A percentile compares a stretch with the other conserved stretches of the same genome.
phyloP scores from a whole-genome alignment of 352 stramenopile species.

The Globisporangium yorkense region DNA sequence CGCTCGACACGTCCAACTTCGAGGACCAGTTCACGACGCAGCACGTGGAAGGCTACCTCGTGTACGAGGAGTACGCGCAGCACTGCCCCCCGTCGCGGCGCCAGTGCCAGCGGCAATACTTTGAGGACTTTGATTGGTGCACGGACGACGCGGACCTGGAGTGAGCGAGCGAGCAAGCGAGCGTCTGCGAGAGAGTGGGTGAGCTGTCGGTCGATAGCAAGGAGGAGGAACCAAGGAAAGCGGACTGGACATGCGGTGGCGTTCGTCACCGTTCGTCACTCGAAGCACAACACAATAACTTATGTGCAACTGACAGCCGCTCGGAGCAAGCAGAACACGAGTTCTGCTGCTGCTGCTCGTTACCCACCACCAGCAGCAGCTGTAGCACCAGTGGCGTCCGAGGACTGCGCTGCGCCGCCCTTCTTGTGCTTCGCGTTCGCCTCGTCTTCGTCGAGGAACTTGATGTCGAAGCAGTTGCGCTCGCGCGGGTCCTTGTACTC shows the following conservation, averaged over 20 bases:
- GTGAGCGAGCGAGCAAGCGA: background rate
- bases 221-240: background rate
- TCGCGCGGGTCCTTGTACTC: slow-evolving; percentile 80
- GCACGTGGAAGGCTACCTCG: slow-evolving; percentile 50
- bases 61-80: slow-evolving; percentile 46
- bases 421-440: slow-evolving; percentile 33
- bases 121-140: slow-evolving; percentile 79
- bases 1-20: slow-evolving; percentile 69
- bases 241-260: too few species aligned
- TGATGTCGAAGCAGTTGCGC: slow-evolving; percentile 79
- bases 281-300: background rate
- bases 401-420: background rate
- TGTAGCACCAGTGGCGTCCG: background rate
- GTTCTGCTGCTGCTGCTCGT: background rate
- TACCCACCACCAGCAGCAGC: background rate
- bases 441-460: slow-evolving; percentile 75
- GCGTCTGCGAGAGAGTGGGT: too few species aligned
- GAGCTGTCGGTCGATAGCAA: too few species aligned
- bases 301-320: background rate
- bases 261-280: background rate
- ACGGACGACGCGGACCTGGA: slow-evolving; percentile 40
- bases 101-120: slow-evolving; percentile 24
- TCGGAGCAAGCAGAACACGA: background rate
- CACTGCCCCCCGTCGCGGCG: slow-evolving; percentile 16
- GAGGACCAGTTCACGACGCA: slow-evolving; percentile 70